Evolutionary conservation across 257 asterid genomes (phyloP).

Genomic region (Leonotis leonurus): DNA sequence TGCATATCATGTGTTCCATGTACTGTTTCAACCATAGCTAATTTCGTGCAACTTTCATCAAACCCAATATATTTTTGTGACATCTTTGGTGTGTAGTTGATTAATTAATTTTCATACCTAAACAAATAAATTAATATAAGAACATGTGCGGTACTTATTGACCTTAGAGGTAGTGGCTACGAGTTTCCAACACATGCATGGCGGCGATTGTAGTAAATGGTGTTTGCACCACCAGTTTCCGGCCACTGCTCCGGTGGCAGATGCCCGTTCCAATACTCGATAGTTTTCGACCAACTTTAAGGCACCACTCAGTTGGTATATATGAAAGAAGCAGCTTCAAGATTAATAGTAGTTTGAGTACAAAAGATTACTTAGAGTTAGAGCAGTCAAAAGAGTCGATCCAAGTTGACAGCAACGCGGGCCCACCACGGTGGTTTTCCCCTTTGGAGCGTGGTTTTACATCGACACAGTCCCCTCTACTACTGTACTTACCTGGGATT

Average conservation of each 20-base stretch:
- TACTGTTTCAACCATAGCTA: too few relatives aligned
- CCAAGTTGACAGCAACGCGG: constrained; percentile 3
- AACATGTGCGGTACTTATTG: too few relatives aligned
- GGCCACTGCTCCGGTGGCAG: neutral
- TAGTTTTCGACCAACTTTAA: neutral
- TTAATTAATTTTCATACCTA: too few relatives aligned
- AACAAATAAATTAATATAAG: too few relatives aligned
- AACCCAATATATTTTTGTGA: too few relatives aligned
- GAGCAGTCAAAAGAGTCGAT: neutral
- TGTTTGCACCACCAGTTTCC: neutral
- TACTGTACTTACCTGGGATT: constrained; percentile 47
- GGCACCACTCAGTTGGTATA: neutral
- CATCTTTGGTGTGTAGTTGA: too few relatives aligned
- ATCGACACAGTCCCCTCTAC: constrained; percentile 24
- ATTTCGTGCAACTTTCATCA: too few relatives aligned
- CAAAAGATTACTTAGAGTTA: neutral
- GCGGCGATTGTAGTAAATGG: neutral
- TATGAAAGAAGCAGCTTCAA: neutral
- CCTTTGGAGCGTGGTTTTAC: constrained; percentile 26
- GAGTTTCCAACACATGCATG: too few relatives aligned
- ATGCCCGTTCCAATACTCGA: neutral
- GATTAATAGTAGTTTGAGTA: neutral
- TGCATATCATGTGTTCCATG: too few relatives aligned
- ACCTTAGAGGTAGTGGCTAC: too few relatives aligned
- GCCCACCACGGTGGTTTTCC: constrained; percentile 53